Evolutionary conservation across 2,329 filamentous ascomycete species (phyloP), one percentile per base, ranked within the genome.

Genomic region (Alternaria ethzedia): DNA sequence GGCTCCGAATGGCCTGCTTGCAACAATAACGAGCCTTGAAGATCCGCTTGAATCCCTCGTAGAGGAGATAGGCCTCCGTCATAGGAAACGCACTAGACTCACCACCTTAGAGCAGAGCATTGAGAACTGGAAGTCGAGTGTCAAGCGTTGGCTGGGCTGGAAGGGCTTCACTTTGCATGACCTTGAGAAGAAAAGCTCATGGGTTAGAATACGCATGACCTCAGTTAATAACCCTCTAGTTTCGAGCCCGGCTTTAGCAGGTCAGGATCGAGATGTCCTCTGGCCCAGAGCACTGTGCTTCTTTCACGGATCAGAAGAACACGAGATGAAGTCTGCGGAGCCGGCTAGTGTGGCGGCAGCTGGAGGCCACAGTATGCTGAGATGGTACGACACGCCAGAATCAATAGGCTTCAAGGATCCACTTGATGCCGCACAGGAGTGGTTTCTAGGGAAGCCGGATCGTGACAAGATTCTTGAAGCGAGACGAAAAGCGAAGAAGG

Each of bases 401-500:
- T 73, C 71, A 9, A 56, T 57, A 20, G 77, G 77, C n/a, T 82
- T 80, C 66, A 69, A 66, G 49, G 75, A 80, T 59, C 76, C 77
- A 6, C 61, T 80, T 5, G 76, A 79, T 59, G 66, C 72, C 7
- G 77, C 78, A 3, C 76, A 79, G 44, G 70, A 79, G 26, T 81
- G 79, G 79, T 80, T 77, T 28, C 49, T 74, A 13, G 76, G 71
- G 8, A 79, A 80, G 54, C 50, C 70, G 3, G 76, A 79, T 44
- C 71, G 78, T 45, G 78, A 80, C 52, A 78, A 74, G 60, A 55
- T 70, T 25, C 30, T 73, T n/a, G 78, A 78, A 54, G 75, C 81
- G 36, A 79, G 75, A 7, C 79, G 83, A 41, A 73, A 77, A 52
- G 81, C 86, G 67, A 73, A 76, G 13, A 84, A 79, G 69, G 79